Conservation (phyloP, 495 filamentous ascomycete species). For the Entonaema liquescens region DNA sequence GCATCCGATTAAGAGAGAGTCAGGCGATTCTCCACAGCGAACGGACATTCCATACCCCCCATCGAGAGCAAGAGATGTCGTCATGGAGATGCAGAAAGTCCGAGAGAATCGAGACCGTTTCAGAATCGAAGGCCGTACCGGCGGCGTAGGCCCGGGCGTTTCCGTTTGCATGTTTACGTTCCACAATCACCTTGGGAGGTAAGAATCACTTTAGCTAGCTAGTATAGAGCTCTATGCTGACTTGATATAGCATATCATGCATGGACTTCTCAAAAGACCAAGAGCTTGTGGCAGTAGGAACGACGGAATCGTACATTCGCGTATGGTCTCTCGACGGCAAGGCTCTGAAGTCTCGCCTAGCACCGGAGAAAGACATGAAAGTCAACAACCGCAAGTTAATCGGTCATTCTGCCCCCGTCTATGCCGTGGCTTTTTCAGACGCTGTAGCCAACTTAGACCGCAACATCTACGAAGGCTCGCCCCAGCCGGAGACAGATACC, state of each 20-base stretch:
- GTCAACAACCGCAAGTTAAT: slow-evolving; percentile 79
- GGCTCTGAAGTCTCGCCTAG: slow-evolving; percentile 61
- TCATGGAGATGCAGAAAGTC: slow-evolving; percentile 94
- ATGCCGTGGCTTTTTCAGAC: slow-evolving; percentile 89
- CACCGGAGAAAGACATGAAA: slow-evolving; percentile 51
- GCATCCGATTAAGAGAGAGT: slow-evolving; percentile 84
- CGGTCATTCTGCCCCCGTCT: slow-evolving; percentile 90
- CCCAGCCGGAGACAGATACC: slow-evolving; percentile 67
- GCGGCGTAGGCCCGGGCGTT: slow-evolving; percentile 79
- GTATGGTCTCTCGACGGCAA: slow-evolving; percentile 89
- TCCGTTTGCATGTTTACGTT: slow-evolving; percentile 97
- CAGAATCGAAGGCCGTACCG: slow-evolving; percentile 79
- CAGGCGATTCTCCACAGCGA: slow-evolving; percentile 80
- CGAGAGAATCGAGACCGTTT: slow-evolving; percentile 92
- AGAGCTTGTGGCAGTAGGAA: slow-evolving; percentile 83
- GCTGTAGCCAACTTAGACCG: slow-evolving; percentile 63
- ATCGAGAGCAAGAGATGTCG: slow-evolving; percentile 84
- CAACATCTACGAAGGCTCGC: slow-evolving; percentile 54
- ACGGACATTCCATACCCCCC: slow-evolving; percentile 84
- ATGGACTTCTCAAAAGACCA: slow-evolving; percentile 93
- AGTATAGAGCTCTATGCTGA: slow-evolving; percentile 40
- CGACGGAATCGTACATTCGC: slow-evolving; percentile 92
- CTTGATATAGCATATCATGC: slow-evolving; percentile 74
- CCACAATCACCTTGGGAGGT: slow-evolving; percentile 93
- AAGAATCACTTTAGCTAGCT: slow-evolving; percentile 45